These are phyloP conservation scores for Rugosomyces carneus DNA, from an alignment of 1,284 basidiomycete species.

Conservation along the genomic window DNA sequence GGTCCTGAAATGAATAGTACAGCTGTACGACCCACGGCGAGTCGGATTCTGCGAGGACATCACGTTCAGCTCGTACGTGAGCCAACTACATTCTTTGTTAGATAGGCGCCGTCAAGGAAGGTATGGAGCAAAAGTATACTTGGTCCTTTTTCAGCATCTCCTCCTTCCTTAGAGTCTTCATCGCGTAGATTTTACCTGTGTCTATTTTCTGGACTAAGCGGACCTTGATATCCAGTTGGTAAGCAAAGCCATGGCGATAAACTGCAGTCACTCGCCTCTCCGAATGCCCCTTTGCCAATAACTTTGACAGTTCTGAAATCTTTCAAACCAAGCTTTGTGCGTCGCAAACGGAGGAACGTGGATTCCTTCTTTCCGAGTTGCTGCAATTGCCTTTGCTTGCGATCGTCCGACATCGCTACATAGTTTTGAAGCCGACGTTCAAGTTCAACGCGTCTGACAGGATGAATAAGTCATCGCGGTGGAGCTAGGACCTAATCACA, in stretches of 20 bases:
- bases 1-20: conserved; percentile 98
- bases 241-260: background rate
- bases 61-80: conserved; percentile 78
- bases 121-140: conserved; percentile 33
- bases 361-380: conserved; percentile 83
- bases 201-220: conserved; percentile 94
- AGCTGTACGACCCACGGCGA: conserved; percentile 98
- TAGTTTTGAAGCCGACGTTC: conserved; percentile 74
- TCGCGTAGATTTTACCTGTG: conserved; percentile 97
- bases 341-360: conserved; percentile 62
- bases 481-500: background rate
- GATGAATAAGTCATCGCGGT: background rate
- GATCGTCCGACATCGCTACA: conserved; percentile 60
- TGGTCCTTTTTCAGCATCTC: conserved; percentile 99
- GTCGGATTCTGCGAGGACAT: conserved; percentile 95
- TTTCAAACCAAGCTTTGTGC: conserved; percentile 83
- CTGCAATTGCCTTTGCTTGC: conserved; percentile 74
- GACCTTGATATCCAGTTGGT: conserved; percentile 49
- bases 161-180: conserved; percentile 97
- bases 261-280: conserved; percentile 52
- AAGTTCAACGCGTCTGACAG: conserved; percentile 71
- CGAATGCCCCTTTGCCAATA: conserved; percentile 93
- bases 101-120: conserved; percentile 29
- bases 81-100: conserved; percentile 76
- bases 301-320: conserved; percentile 93